Base-by-base conservation (phyloP, 306 rosid genomes). In the Dryas octopetala region DNA sequence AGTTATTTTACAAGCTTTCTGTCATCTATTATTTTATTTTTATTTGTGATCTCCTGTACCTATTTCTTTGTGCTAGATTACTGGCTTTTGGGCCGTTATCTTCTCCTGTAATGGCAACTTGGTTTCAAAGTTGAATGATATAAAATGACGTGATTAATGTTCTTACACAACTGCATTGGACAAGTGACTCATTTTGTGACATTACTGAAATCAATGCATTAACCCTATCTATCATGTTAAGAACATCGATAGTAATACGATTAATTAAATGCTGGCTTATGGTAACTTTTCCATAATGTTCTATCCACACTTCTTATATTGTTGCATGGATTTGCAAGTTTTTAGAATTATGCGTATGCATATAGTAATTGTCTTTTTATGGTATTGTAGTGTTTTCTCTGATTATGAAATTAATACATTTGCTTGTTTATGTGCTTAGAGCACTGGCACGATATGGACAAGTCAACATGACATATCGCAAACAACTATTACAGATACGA, bases 51-150 rank as follows among this genome's bases (percentile, higher is more conserved):
- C 4, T 17, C 8, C 72, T 64, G 19, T 17, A 26, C 47, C 47
- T 3, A 49, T 48, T 44, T 71, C 50, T 12, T 32, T 64, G 57
- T 47, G 60, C 32, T 72, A 46, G 68, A 65, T 71, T 32, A 52
- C 48, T 59, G 2, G 38, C 60, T 78, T 15, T 62, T 28, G 19
- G 68, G 66, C 49, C 16, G 7, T 49, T 52, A 23, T 58, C 6
- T 26, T 58, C 58, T 19, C 11, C n/a, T 49, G 23, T 49, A 14
- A 72, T 65, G 68, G 2, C 17, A 3, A 17, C 13, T 26, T 57
- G 32, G 13, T 70, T 32, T 52, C 4, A 11, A 19, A 9, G 57
- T 53, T n/a, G 45, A 17, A 66, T 66, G 66, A 11, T 48, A 54
- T 19, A 13, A 38, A 62, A 32, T 67, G 48, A 67, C n/a, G 2